Percentiles rank a stretch among this genome's conserved stretches.
Evolutionary conservation across 2,329 filamentous ascomycete species (phyloP).

Genomic region (Aureobasidium vineae): DNA sequence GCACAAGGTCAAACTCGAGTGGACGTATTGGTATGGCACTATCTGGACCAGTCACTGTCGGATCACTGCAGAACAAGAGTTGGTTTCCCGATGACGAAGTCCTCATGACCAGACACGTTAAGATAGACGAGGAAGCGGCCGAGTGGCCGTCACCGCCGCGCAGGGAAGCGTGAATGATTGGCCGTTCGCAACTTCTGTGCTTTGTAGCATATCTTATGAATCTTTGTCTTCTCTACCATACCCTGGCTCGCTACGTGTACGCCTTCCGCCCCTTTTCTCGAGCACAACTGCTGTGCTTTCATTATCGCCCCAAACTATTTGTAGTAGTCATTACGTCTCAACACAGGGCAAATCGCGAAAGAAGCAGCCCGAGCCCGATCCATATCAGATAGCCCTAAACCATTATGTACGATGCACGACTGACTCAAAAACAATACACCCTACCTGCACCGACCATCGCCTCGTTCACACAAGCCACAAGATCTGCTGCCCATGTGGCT

Average conservation of each 20-base stretch:
- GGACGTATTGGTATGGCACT: not conserved
- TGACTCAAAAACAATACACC: not conserved
- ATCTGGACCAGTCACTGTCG: not conserved
- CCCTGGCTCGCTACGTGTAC: not conserved
- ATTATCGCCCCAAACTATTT: no score
- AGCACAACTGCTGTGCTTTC: no score
- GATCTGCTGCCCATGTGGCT: not conserved
- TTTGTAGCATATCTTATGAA: not conserved
- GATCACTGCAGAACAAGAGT: conserved; percentile 13
- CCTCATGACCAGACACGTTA: conserved; percentile 6
- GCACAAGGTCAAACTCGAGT: not conserved
- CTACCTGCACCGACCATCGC: not conserved
- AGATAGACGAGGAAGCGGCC: conserved; percentile 3
- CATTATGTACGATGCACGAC: not conserved
- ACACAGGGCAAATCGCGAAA: no score
- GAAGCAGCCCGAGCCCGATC: no score
- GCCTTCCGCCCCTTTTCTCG: no score
- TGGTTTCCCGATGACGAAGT: conserved; percentile 21
- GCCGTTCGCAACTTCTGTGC: not conserved
- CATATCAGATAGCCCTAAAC: no score
- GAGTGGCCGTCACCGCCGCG: not conserved
- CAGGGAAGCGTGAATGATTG: not conserved
- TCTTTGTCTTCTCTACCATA: not conserved
- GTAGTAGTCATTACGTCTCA: no score
- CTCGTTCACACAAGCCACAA: not conserved